Base-by-base conservation (phyloP, 352 stramenopile genomes). In the Pythium phragmitis region DNA sequence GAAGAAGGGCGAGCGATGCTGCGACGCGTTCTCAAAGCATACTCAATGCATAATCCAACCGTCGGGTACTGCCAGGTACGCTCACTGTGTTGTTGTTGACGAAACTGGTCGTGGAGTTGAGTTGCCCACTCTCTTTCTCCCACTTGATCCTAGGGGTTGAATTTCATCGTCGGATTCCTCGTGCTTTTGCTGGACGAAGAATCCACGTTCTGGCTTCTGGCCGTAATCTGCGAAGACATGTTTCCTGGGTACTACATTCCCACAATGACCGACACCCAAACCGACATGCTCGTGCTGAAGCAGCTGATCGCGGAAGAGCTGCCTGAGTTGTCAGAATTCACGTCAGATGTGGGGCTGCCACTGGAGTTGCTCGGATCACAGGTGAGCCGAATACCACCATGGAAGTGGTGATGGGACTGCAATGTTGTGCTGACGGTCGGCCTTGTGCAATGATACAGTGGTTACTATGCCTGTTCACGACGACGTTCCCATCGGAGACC, bases 391-490 rank as follows among this genome's bases (percentile, higher is more conserved):
- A 4, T 49, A 23, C 48, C 12, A 1, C 9, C 21, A 55, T 8
- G 21, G 2, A 1, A 30, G 26, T 30, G 26, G 26, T 30, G 26
- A 30, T 30, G 26, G 3, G 2, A 5, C 26, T 30, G 26, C 26
- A 30, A 5, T 39, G 3, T 11, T 13, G 34, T 33, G 6, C 19
- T 16, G 14, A 42, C 28, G 28, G 7, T 28, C 46, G 48, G 7
- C 39, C n/a, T 33, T 17, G 34, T 56, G 34, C 8, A 6, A 53
- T 34, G 33, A 0, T 50, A 12, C 65, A 97, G 77, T 97, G 90
- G 90, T 73, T 97, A 19, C 51, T 97, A 9, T 97, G 90, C 58
- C 65, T 97, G 17, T 97, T 97, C 70, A 92, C 93, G 7, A 97
- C 91, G 19, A 96, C 87, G 2, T 92, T 97, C 23, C 87, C 86